Conservation (phyloP, 2,329 filamentous ascomycete genomes). For the Cercospora brassicicola region DNA sequence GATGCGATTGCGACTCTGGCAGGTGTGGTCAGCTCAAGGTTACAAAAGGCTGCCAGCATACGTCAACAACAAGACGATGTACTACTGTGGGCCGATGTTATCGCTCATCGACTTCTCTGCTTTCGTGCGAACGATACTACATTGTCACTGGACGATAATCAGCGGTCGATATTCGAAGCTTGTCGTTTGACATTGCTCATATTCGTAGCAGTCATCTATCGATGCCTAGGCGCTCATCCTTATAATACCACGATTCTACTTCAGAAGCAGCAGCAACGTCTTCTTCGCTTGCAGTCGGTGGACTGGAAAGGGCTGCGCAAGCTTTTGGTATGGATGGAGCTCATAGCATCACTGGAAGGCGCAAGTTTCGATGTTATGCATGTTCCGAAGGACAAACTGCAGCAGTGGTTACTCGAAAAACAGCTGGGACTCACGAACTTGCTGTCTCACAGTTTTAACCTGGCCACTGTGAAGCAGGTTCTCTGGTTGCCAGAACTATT, state of each 20-base stretch:
- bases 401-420: neutral
- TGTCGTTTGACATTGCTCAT: neutral
- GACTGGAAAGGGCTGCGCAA: neutral
- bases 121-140: neutral
- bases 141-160: neutral
- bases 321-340: neutral
- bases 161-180: neutral
- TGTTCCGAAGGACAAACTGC: neutral
- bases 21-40: neutral
- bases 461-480: neutral
- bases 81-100: neutral
- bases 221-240: neutral
- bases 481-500: neutral
- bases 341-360: neutral
- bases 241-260: neutral
- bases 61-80: neutral
- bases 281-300: neutral
- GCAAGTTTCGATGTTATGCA: neutral
- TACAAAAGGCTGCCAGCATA: neutral
- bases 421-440: neutral
- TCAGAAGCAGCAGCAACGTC: neutral
- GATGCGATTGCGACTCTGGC: neutral
- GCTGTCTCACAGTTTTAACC: neutral
- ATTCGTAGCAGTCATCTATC: neutral
- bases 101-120: neutral